Base-by-base conservation (phyloP, 352 stramenopile species). In the Globisporangium cystogenes region DNA sequence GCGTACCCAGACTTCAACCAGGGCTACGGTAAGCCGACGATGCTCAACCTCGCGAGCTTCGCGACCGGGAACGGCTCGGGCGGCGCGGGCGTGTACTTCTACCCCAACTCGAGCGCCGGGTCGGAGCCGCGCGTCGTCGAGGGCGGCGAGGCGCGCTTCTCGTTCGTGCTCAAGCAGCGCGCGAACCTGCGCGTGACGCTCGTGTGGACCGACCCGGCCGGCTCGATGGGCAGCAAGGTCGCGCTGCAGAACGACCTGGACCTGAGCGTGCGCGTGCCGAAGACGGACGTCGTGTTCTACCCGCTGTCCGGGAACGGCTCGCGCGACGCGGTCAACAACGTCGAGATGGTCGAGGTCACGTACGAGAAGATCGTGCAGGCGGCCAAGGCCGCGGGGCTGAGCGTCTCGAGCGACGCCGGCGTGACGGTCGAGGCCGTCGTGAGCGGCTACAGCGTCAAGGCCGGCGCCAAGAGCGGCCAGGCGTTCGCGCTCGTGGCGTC, bases 401-500 rank as follows among this genome's bases (percentile, higher is more conserved):
- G 51, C 12, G 57, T 70, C 4, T 55, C 77, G 3, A 64, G 65
- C 26, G 65, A 59, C 4, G 60, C 63, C 23, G 67, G 61, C 11
- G 65, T 90, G 42, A 76, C 71, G 20, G 77, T 93, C 1, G 70
- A 90, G 24, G 82, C 75, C 0, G 67, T 82, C 1, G 74, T 93
- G 14, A 55, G 59, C 29, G 80, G 80, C 33, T 64, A 74, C 39
- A 90, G 80, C 42, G 79, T 93, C 45, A 85, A 88, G 51, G 73
- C 75, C 0, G 76, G 72, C 6, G 49, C 71, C 11, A 71, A 62
- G 8, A 71, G 54, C 1, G 73, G 74, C 1, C 82, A 93, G 48
- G 63, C 73, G 27, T 93, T 90, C 40, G 72, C 82, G 24, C 70
- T 93, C 7, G 82, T 93, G n/a, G 82, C 82, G 7, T 93, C 82